Base-by-base conservation (phyloP, 208 protist species). In the Trypanosoma boissoni region DNA sequence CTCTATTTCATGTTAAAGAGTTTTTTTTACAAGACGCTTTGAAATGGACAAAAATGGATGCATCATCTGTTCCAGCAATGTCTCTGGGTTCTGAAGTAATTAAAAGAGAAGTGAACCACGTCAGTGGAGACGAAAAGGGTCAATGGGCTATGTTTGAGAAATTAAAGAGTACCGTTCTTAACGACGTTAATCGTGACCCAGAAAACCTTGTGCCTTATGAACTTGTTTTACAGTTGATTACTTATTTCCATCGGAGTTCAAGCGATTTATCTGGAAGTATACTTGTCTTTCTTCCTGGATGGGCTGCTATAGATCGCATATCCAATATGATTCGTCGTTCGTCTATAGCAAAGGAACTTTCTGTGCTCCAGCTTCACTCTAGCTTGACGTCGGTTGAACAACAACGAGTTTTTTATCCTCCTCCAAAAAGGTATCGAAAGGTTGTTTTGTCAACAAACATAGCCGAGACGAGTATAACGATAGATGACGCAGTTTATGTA, bases 391-490 rank as follows among this genome's bases (percentile, higher is more conserved):
- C 74, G 24, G 74, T 89, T 31, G 78, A 92, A 28, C 96, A 97
- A 74, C 76, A 86, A 61, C 83, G 88, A 34, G 94, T 97, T 1
- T 98, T 98, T 72, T 64, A 78, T 1, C 79, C 77, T 23, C 71
- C 94, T 12, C 90, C 91, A 24, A 57, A 64, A 45, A 55, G 78
- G 21, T 83, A 71, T 51, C 70, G 91, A 27, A 97, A 98, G 72
- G 77, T 99, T 9, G 88, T 99, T 23, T 76, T 99, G 29, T 84
- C 96, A 32, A 99, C 96, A 18, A 98, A 98, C 57, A 98, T 99
- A 53, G 97, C 97, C 16, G 97, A 99, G 73, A 97, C 96, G 8
- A 96, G 87, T 55, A 90, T 99, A 46, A 99, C 97, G 0, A 98
- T 99, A 54, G 91, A 97, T 74, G 93, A 95, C 49, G 82, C 98